These are phyloP conservation scores for Lathyrus oleraceus DNA, from an alignment of 306 rosid genomes.

Conservation along the genomic window DNA sequence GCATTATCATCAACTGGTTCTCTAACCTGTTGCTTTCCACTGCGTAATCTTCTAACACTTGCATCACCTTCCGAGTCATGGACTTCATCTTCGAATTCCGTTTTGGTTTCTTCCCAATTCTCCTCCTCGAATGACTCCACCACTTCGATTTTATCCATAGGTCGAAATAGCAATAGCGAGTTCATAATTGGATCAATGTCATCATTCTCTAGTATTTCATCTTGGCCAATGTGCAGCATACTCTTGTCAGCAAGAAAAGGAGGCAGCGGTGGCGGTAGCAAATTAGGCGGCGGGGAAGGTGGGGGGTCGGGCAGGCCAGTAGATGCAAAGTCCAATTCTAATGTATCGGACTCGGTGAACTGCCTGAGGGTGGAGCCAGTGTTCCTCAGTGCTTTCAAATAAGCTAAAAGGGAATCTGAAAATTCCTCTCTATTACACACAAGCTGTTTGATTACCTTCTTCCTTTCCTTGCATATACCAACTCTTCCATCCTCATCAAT, in stretches of 20 bases:
- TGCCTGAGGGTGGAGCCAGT: constrained; percentile 86
- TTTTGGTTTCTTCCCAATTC: constrained; percentile 74
- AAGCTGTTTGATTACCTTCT: constrained; percentile 72
- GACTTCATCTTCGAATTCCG: constrained; percentile 72
- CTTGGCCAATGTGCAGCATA: constrained; percentile 25
- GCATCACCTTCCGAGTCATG: constrained; percentile 54
- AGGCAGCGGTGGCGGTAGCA: constrained; percentile 73
- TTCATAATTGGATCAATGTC: constrained; percentile 32
- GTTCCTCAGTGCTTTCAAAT: constrained; percentile 71
- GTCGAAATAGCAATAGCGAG: constrained; percentile 39
- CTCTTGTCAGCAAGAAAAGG: constrained; percentile 58
- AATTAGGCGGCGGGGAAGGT: constrained; percentile 55
- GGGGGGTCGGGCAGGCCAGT: constrained; percentile 53
- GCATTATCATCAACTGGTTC: constrained; percentile 43
- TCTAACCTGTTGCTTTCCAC: constrained; percentile 45
- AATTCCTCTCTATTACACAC: constrained; percentile 65
- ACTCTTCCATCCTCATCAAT: constrained; percentile 68
- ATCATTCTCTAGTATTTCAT: constrained; percentile 46
- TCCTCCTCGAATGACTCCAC: constrained; percentile 58
- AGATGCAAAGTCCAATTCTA: constrained; percentile 62
- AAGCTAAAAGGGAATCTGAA: constrained; percentile 72
- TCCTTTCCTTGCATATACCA: constrained; percentile 73
- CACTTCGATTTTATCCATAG: constrained; percentile 35
- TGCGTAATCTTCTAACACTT: constrained; percentile 38
- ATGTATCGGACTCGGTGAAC: constrained; percentile 73